Base-by-base conservation (phyloP, 1,284 basidiomycete species). In the Heliocybe sulcata region DNA sequence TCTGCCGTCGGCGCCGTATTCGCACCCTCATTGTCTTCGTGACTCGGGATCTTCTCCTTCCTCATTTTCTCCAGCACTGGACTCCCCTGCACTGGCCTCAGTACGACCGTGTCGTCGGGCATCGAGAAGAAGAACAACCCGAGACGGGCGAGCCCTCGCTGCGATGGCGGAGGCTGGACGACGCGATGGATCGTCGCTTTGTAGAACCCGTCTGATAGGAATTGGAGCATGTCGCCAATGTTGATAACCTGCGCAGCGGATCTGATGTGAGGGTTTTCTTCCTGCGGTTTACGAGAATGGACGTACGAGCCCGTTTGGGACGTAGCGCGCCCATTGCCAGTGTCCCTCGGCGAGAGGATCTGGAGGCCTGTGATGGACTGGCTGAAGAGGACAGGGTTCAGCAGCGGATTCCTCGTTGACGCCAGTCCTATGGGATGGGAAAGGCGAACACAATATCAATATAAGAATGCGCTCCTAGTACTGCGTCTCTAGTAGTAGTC, bases 281-380 rank as follows among this genome's bases (percentile, higher is more conserved):
- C n/a, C n/a, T n/a, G n/a, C n/a, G n/a, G n/a, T n/a, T n/a, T n/a
- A n/a, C n/a, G n/a, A n/a, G n/a, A n/a, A n/a, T n/a, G n/a, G 55
- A 49, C 71, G 56, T 58, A 83, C 82, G 47, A 85, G 64, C 1
- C 79, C 81, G 57, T 84, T 83, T 2, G 81, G 76, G 22, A 83
- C 71, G 61, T 85, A 81, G 56, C 70, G 76, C 8, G 83, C 68
- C 77, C 79, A 85, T 54, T 75, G 75, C 83, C 83, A 86, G 25
- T 63, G 67, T 1, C 77, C 77, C 29, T 80, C 75, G 19, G 70
- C 0, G 73, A 67, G 10, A 79, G 64, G 51, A 84, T 81, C 55
- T 86, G 84, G 22, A 85, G 69, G 0, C 73, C 81, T 9, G 78
- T 69, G 2, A 85, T 74, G 0, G 84, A 82, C 55, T 85, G 83